phyloP scores from a whole-genome alignment of 345 rosid species.

The Anastatica hierochuntica region DNA sequence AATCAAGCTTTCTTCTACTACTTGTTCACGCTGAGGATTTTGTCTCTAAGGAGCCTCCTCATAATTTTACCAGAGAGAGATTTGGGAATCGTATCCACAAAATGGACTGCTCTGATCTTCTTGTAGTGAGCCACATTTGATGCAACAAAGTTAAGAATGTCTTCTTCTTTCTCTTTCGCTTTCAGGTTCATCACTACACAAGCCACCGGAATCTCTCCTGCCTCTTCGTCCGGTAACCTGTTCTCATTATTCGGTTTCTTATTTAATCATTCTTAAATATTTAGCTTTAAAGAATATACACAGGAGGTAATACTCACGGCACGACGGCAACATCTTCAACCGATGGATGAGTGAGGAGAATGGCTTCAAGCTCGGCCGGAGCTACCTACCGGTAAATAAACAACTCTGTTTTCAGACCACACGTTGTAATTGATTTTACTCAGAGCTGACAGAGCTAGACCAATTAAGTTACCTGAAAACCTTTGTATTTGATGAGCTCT shows the following conservation, averaged over 20 bases:
- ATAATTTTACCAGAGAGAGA: slow-evolving; percentile 86
- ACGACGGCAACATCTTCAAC: slow-evolving; percentile 87
- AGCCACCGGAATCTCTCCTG: slow-evolving; percentile 89
- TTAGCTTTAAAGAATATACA: no score
- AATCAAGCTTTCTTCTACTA: neutral
- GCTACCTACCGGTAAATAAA: slow-evolving; percentile 60
- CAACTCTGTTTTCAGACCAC: no score
- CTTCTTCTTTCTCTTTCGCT: slow-evolving; percentile 56
- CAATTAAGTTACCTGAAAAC: slow-evolving; percentile 66
- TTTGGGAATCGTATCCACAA: slow-evolving; percentile 75
- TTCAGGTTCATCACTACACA: slow-evolving; percentile 61
- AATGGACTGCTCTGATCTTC: slow-evolving; percentile 62
- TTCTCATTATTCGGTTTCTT: neutral
- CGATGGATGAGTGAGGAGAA: slow-evolving; percentile 60
- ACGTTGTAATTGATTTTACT: no score
- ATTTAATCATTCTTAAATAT: neutral
- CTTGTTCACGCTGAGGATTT: slow-evolving; percentile 31
- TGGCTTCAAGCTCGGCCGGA: slow-evolving; percentile 85
- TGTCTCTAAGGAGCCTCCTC: slow-evolving; percentile 67
- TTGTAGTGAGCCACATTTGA: slow-evolving; percentile 79
- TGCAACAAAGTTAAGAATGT: slow-evolving; percentile 57
- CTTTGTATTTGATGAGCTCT: slow-evolving; percentile 89
- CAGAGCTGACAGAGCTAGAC: no score
- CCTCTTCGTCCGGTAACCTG: slow-evolving; percentile 88
- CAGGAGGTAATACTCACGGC: slow-evolving; percentile 41